phyloP scores from a whole-genome alignment of 2,329 filamentous ascomycete species.

The Fusarium sp. region DNA sequence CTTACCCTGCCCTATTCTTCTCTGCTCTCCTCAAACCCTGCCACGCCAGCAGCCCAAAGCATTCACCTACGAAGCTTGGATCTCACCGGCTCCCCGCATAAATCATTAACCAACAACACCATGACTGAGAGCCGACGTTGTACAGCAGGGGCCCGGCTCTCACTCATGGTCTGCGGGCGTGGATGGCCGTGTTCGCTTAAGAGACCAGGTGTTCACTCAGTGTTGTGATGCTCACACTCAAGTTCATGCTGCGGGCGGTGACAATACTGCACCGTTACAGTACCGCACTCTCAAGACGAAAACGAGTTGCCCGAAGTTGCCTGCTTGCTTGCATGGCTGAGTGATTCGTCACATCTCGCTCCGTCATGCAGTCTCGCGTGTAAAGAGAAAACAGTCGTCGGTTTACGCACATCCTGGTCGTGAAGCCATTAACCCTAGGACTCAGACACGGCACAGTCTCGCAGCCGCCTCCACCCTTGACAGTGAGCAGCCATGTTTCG shows the following conservation, averaged over 20 bases:
- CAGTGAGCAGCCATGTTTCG: constrained; percentile 1
- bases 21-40: not conserved
- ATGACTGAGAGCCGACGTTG: constrained; percentile 34
- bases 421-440: constrained; percentile 21
- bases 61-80: constrained; percentile 25
- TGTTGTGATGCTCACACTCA: constrained; percentile 2
- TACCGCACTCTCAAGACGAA: constrained; percentile 4
- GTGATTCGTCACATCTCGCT: constrained; percentile 40
- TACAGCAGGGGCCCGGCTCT: constrained; percentile 39
- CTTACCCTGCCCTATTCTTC: constrained; percentile 10
- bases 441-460: constrained; percentile 31
- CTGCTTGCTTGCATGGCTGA: constrained; percentile 11
- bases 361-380: constrained; percentile 26
- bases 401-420: constrained; percentile 29
- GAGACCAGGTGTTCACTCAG: constrained; percentile 11
- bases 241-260: constrained; percentile 18
- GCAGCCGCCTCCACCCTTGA: constrained; percentile 26
- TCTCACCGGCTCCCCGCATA: constrained; percentile 39
- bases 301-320: constrained; percentile 19
- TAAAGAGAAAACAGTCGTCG: constrained; percentile 29
- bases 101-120: constrained; percentile 30
- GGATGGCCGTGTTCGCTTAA: constrained; percentile 26
- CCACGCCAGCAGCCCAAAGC: constrained; percentile 14
- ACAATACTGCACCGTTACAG: constrained; percentile 12
- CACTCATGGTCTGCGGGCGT: constrained; percentile 17